These are phyloP conservation scores for Physcomitrium patens DNA, from an alignment of 225 moss, liverwort and hornwort genomes.

Conservation along the genomic window DNA sequence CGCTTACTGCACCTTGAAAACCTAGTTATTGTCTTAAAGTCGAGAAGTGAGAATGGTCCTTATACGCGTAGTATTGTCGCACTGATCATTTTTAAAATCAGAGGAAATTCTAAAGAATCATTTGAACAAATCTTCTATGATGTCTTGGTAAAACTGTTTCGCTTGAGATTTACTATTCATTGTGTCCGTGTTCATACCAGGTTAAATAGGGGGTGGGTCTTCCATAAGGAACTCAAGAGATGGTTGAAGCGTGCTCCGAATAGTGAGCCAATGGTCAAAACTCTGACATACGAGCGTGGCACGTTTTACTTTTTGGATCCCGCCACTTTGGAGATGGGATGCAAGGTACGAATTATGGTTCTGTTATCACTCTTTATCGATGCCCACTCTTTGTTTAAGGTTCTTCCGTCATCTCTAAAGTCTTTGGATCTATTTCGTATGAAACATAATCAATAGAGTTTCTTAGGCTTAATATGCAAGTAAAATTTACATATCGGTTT, in stretches of 20 bases:
- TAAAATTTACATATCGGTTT: too few relatives aligned
- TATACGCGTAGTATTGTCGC: not conserved
- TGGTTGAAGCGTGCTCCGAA: constrained; percentile 93
- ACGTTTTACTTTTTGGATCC: constrained; percentile 91
- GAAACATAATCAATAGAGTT: too few relatives aligned
- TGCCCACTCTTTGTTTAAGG: not conserved
- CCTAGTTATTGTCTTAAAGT: not conserved
- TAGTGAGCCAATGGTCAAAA: constrained; percentile 78
- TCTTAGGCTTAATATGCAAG: too few relatives aligned
- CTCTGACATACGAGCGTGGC: constrained; percentile 80
- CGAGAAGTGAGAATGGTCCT: not conserved
- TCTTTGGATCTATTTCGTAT: too few relatives aligned
- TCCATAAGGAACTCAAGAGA: constrained; percentile 87
- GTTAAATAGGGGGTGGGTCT: constrained; percentile 95
- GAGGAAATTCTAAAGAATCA: not conserved
- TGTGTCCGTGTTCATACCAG: constrained; percentile 38
- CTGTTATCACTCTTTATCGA: not conserved
- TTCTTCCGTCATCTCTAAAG: not conserved
- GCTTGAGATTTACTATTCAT: not conserved
- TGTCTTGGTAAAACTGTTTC: not conserved
- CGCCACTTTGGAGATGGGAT: constrained; percentile 77
- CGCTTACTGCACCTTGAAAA: not conserved
- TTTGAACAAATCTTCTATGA: not conserved
- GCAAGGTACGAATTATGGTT: constrained; percentile 64
- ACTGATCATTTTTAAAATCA: not conserved